A percentile compares a stretch with the other conserved stretches of the same genome.
Conservation (phyloP, 1,139 yeast genomes). For the Debaryomyces psychrophilus region DNA sequence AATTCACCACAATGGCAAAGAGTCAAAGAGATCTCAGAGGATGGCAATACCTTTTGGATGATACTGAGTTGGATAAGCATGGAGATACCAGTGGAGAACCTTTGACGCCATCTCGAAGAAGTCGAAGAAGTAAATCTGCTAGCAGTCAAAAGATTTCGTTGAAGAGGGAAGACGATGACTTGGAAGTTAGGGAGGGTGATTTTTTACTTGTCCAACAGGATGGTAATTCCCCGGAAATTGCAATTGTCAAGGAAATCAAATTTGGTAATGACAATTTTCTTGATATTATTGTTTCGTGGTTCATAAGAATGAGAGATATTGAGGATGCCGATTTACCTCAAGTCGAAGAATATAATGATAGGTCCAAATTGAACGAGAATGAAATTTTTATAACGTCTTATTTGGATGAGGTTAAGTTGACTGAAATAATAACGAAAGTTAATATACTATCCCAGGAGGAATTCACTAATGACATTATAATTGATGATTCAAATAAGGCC, state of each 20-base stretch:
- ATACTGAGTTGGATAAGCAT: slow-evolving; percentile 2
- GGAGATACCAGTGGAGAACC: slow-evolving; percentile 17
- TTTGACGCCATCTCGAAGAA: slow-evolving; percentile 20
- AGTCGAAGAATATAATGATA: slow-evolving; percentile 12
- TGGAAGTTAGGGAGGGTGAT: slow-evolving; percentile 46
- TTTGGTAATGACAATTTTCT: slow-evolving; percentile 43
- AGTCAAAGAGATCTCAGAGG: slow-evolving; percentile 31
- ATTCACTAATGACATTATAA: slow-evolving; percentile 24
- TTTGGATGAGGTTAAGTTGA: slow-evolving; percentile 33
- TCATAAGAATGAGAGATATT: slow-evolving; percentile 30
- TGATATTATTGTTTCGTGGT: slow-evolving; percentile 43
- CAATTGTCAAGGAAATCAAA: slow-evolving; percentile 42
- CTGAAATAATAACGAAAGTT: slow-evolving; percentile 34
- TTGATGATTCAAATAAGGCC: slow-evolving; percentile 34
- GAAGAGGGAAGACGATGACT: slow-evolving; percentile 35
- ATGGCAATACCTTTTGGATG: slow-evolving; percentile 31
- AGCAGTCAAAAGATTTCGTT: slow-evolving; percentile 24
- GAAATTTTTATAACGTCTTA: slow-evolving; percentile 50
- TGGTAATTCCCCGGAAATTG: slow-evolving; percentile 29
- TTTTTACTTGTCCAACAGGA: slow-evolving; percentile 31
- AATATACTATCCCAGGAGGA: slow-evolving; percentile 35
- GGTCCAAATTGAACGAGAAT: slow-evolving; percentile 19
- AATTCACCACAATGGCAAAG: slow-evolving; percentile 24
- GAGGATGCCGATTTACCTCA: slow-evolving; percentile 22
- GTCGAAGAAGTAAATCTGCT: slow-evolving; percentile 19